A percentile compares a stretch with the other conserved stretches of the same genome.
Evolutionary conservation across 1,139 yeast genomes (phyloP).

Genomic region (Saccharomyces hybrid): DNA sequence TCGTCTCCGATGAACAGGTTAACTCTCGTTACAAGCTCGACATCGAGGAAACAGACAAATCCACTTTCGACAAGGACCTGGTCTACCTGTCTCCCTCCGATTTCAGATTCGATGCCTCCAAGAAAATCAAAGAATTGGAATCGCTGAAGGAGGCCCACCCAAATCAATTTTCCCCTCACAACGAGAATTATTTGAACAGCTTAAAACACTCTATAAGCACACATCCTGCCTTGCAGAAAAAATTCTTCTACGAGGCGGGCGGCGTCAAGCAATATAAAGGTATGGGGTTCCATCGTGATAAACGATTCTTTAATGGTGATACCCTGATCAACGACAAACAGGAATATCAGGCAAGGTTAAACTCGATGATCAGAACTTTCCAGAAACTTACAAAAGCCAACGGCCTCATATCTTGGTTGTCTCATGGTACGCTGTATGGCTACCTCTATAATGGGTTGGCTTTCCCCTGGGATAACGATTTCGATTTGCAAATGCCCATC

Average conservation of each 20-base stretch:
- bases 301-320: conserved; percentile 52
- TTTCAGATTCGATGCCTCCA: conserved; percentile 24
- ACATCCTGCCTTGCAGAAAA: conserved; percentile 31
- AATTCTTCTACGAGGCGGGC: conserved; percentile 42
- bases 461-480: conserved; percentile 69
- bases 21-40: conserved; percentile 6
- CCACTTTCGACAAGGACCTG: conserved; percentile 11
- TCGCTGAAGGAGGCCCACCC: conserved; percentile 4
- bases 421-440: conserved; percentile 62
- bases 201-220: conserved; percentile 18
- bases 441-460: conserved; percentile 63
- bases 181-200: conserved; percentile 22
- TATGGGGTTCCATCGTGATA: conserved; percentile 58
- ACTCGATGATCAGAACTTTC: conserved; percentile 52
- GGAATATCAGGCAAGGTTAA: conserved; percentile 42
- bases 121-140: conserved; percentile 22
- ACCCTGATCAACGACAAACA: conserved; percentile 3
- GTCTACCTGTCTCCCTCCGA: conserved; percentile 18
- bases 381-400: conserved; percentile 48
- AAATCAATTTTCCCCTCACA: conserved; percentile 13
- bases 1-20: conserved; percentile 13
- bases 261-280: conserved; percentile 19
- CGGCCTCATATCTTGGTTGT: conserved; percentile 51
- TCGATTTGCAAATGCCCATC: conserved; percentile 64
- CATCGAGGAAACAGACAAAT: conserved; percentile 7